Base-by-base conservation (phyloP, 2,329 filamentous ascomycete species). In the Karstenula rhodostoma region DNA sequence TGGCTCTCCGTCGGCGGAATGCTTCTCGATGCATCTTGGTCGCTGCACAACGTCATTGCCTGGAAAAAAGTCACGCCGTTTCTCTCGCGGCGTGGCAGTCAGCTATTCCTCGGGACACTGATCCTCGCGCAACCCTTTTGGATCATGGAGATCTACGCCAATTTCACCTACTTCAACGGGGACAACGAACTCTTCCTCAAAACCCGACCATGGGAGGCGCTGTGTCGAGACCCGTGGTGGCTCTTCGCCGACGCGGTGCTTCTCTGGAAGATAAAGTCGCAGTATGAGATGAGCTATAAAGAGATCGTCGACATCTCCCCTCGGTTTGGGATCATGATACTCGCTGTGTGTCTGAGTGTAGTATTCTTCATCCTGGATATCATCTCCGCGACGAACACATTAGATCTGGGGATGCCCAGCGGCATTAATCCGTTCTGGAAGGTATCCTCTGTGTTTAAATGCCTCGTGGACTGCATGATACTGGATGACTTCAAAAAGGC, bases 161-260 rank as follows among this genome's bases (percentile, higher is more conserved):
- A 89, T 60, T 89, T 89, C 64, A 78, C 86, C 8, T 90, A 86
- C 71, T 90, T 89, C 73, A 86, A 87, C 64, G 81, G 81, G 35
- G 78, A 83, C 62, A 83, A 81, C 64, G 73, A 79, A 29, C 72
- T 88, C 0, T 89, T 89, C 67, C 67, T 79, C 3, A 78, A 77
- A 4, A 88, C 86, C 0, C 75, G 87, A 19, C 87, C 87, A 0
- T 83, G 84, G 56, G 87, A 90, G 71, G 85, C 86, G 2, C 71
- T 89, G 0, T 87, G 86, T 67, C 82, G 87, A 13, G 88, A 90
- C 64, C 88, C 88, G 0, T 90, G 88, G 88, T 90, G 88, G 88
- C 83, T 90, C 17, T 86, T 88, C 63, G 88, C 87, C 0, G 84
- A 83, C 1, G 67, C 82, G 59, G 85, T 81, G 25, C 78, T 90